Base-by-base conservation (phyloP, 768 basidiomycete species). In the Postia placenta region DNA sequence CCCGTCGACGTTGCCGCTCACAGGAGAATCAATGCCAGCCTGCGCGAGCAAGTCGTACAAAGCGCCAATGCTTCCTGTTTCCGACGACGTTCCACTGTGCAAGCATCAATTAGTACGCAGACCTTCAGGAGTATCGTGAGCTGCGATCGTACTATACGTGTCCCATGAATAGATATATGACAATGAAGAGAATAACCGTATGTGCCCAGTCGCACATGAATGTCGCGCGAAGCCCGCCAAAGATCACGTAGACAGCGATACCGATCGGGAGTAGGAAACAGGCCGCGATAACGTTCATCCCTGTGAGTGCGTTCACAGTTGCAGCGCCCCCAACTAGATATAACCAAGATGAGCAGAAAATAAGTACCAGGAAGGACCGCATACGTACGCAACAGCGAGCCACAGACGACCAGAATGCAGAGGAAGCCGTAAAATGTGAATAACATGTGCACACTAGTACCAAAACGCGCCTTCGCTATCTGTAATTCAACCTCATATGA, bases 391-490 rank as follows among this genome's bases (percentile, higher is more conserved):
- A 81, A 65, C 4, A 80, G 56, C 11, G 72, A 74, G 12, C 76
- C 74, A 51, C 74, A 74, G 11, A 77, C 74, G 26, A 81, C 64
- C 45, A 80, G 65, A 30, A 72, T 73, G 51, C 74, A 78, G 2
- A 79, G 59, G 49, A 79, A 72, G 0, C 62, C 76, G 53, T 78
- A 80, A 52, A 79, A 74, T 1, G 71, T 72, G 55, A 79, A 80
- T 17, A 79, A 59, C 9, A 77, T 52, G 48, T 79, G 78, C 0
- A 69, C 66, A 0, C 62, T 63, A 1, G 69, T 74, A 3, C 77
- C 77, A 45, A 75, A 78, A 11, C 76, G 69, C 0, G 64, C 66
- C 49, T 73, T 70, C 27, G 76, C 75, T 27, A 81, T 78, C 67
- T 74, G 47, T 40, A 20, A 33, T n/a, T n/a, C 23, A 11, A 20